Evolutionary conservation across 805 yeast genomes (phyloP), one percentile per base, ranked within the genome.

Genomic region (Metahyphopichia silvanorum): DNA sequence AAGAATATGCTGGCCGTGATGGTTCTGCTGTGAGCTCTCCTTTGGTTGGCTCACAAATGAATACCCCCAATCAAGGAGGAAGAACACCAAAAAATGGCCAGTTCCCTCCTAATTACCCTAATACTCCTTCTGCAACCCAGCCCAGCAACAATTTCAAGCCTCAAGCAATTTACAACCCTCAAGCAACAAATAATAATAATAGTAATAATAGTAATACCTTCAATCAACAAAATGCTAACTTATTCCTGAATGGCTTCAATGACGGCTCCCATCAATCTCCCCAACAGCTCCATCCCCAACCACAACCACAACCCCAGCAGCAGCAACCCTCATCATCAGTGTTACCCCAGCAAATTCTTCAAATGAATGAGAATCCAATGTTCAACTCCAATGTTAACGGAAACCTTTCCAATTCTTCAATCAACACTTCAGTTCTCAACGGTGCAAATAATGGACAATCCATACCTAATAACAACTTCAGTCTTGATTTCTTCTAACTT

Each of bases 291-390:
- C 27, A 25, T 16, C 17, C 20, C 6, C 41, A 33, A 16, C 43
- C 34, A 15, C 25, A 33, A 29, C 34, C 21, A 29, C 36, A 33
- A 23, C 40, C 18, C 22, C 35, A 29, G 31, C 36, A 35, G 14
- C 40, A 31, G 16, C 37, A 34, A 21, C 43, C n/a, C n/a, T n/a
- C n/a, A n/a, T 9, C 28, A 7, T 18, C 55, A 6, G 55, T 64
- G 14, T 62, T 69, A 1, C 69, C 70, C 3, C 71, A 62, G 38
- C 69, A 63, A 33, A 49, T 64, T 9, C 50, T 60, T 27, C 67
- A 56, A 43, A 53, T 51, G 36, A 40, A 43, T 23, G 40, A 34
- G 10, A 16, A n/a, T 6, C 19, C 15, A 14, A 24, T n/a, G n/a
- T n/a, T n/a, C n/a, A n/a, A n/a, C n/a, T n/a, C n/a, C n/a, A n/a